These are phyloP conservation scores for Cladosporium phlei DNA, from an alignment of 2,329 filamentous ascomycete species.

Conservation along the genomic window DNA sequence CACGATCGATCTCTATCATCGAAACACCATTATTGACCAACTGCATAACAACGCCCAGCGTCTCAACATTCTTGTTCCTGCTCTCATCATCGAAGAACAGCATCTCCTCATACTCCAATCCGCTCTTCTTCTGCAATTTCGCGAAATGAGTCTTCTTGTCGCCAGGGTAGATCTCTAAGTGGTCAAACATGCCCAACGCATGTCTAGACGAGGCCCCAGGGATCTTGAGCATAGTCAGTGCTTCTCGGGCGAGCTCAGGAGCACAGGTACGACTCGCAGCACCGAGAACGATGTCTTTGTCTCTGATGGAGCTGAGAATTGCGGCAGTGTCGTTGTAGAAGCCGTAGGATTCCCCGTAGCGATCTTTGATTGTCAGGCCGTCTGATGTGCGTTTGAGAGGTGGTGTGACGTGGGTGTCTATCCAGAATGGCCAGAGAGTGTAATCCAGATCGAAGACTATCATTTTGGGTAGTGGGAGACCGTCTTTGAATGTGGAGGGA, in stretches of 20 bases:
- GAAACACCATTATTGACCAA: constrained; percentile 75
- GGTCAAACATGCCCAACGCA: constrained; percentile 52
- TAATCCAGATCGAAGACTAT: constrained; percentile 96
- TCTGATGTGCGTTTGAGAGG: constrained; percentile 56
- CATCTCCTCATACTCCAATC: constrained; percentile 74
- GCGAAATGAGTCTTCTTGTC: constrained; percentile 84
- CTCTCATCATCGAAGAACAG: constrained; percentile 93
- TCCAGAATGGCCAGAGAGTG: constrained; percentile 98
- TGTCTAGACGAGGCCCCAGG: constrained; percentile 45
- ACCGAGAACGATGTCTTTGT: constrained; percentile 55
- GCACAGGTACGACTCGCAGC: constrained; percentile 77
- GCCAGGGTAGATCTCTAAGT: constrained; percentile 62
- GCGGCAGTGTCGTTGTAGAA: constrained; percentile 44
- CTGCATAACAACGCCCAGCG: constrained; percentile 77
- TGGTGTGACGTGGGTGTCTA: constrained; percentile 81
- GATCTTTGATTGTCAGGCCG: constrained; percentile 49
- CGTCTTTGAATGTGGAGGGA: constrained; percentile 57
- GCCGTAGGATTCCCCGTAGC: constrained; percentile 42
- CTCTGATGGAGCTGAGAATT: constrained; percentile 54
- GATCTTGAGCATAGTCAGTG: constrained; percentile 69
- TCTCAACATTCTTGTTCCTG: constrained; percentile 78
- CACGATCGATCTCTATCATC: constrained; percentile 70
- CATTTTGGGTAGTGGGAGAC: constrained; percentile 70
- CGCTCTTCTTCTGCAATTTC: constrained; percentile 64
- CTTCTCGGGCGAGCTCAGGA: constrained; percentile 72